Base-by-base conservation (phyloP, 805 yeast species). In the Isabelozyma gotoi region DNA sequence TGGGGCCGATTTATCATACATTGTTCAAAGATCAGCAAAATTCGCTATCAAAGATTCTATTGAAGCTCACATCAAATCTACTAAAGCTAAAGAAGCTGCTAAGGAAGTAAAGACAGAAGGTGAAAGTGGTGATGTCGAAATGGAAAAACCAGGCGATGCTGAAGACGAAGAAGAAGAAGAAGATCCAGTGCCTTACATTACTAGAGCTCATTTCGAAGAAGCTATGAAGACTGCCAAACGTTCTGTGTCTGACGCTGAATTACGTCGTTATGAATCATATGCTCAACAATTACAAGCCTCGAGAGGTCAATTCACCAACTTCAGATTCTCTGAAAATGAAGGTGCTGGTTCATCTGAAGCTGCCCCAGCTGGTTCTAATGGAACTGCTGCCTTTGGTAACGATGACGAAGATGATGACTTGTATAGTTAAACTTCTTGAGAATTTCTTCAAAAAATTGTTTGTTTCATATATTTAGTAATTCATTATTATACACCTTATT, bases 161-260 rank as follows among this genome's bases (percentile, higher is more conserved):
- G 83, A 69, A 45, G 81, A 69, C 37, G 85, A 77, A 45, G 88
- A 78, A 48, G 88, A 81, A 67, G 88, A 81, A 57, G 90, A 83
- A 62, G 99, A 94, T 65, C 89, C 96, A 21, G 99, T 94, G 55
- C 99, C 99, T 60, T 94, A 69, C 67, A 92, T 94, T 59, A 88
- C 96, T 21, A 87, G 85, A 63, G 85, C 84, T 41, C 99, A 94
- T 67, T 90, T 94, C 59, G 97, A 94, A 71, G 98, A 94, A 76
- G 99, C 99, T 38, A 94, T 94, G 99, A 91, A 92, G 83, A 90
- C 98, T 1, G 99, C 99, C 42, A 86, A 90, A 71, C 87, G 98
- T 59, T 91, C 97, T 44, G 99, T 94, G 39, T 84, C 95, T 33
- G 98, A 95, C 62, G 88, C 97, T 32, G 99, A 94, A 71, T 79